Base-by-base conservation (phyloP, 192 early-diverging fungal species). In the Allomyces javanicus region DNA sequence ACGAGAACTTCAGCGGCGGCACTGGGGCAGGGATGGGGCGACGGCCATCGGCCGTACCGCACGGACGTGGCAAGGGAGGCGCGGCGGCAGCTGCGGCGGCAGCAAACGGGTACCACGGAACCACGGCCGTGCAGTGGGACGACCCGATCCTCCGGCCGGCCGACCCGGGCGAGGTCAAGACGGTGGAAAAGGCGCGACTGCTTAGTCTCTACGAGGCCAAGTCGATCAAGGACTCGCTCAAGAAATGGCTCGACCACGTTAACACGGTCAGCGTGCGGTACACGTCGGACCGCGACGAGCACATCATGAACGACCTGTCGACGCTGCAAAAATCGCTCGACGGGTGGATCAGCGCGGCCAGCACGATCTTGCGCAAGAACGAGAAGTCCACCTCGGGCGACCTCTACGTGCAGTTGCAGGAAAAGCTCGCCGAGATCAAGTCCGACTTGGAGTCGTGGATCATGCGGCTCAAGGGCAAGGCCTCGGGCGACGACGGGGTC, bases 401-500 rank as follows among this genome's bases (percentile, higher is more conserved):
- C 26, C 75, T 78, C 50, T 83, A 80, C 67, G 63, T 67, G 10
- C 73, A 74, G 4, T 58, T 83, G 55, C 72, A 64, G 27, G 75
- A 76, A 17, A 72, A 70, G 50, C 67, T 82, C n/a, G 67, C 66
- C 11, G 65, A 69, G 50, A 66, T 79, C 24, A 71, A 67, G 0
- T 43, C 62, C n/a, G 76, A 77, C 64, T 72, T 83, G 44, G 75
- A 77, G 50, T 78, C 78, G 22, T 83, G 82, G 82, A 65, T 79
- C 10, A 72, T 27, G 21, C 83, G 82, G 66, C 62, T 83, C 40
- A 77, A 78, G 62, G 55, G 62, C 33, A 66, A 80, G 24, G 75
- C 78, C 3, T 70, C 74, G 1, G 82, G 82, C 25, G 82, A 83
- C 63, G 82, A 83, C 65, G 80, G 80, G 0, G 74, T 81, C 33